Base-by-base conservation (phyloP, 805 yeast genomes). In the Schwanniomyces vanrijiae region DNA sequence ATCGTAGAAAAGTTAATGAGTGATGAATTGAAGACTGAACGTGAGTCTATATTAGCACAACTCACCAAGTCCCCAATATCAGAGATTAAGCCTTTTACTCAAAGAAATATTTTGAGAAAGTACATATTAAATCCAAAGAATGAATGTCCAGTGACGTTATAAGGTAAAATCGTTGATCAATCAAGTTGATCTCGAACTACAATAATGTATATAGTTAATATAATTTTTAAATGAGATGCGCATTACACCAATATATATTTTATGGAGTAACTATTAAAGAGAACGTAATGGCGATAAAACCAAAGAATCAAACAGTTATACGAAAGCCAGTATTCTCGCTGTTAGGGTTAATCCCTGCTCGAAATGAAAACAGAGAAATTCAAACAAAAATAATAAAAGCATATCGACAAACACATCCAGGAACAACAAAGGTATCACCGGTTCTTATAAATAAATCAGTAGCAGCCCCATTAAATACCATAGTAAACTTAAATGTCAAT, bases 21-120 rank as follows among this genome's bases (percentile, higher is more conserved):
- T 20, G 56, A 53, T 7, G 69, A 61, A 41, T 55, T 59, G 45
- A 29, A 53, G 18, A 48, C 50, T 5, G 54, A 55, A 38, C 56
- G 69, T 44, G 50, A 52, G 22, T 49, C 53, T 24, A 57, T 66
- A 19, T 60, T 68, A 53, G 39, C 39, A 14, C 21, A 49, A 19
- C 35, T 56, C 16, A 48, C 64, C 35, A 60, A 59, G 43, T 59
- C 55, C 16, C 56, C 53, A 11, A 29, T 51, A 5, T 49, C 52
- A 2, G 50, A 47, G 4, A 40, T 62, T 16, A 54, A 53, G 25
- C 49, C 51, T 43, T 75, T 76, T 62, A 81, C 84, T 19, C 82
- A 76, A 60, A 88, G 87, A 71, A 90, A 90, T 64, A 66, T 88
- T 40, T 65, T 88, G 55, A 78, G 90, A 61, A 88, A 86, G 66